Evolutionary conservation across 345 rosid genomes (phyloP).

Genomic region (Aethionema arabicum): DNA sequence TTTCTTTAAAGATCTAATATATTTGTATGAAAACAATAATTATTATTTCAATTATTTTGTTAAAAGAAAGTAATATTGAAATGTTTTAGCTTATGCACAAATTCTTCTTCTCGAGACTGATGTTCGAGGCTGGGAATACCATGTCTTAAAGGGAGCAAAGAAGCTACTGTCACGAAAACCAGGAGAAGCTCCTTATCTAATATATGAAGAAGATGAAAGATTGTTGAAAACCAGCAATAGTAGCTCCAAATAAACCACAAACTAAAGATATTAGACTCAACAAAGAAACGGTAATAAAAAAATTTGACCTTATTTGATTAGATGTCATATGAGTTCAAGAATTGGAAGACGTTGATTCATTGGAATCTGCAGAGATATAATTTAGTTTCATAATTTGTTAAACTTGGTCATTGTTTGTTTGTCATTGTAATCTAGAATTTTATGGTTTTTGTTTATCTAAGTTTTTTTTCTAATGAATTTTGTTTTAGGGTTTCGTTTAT

Average conservation of each 20-base stretch:
- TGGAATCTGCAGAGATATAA: slow-evolving; percentile 3
- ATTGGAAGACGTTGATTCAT: slow-evolving; percentile 4
- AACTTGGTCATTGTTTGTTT: slow-evolving; percentile 21
- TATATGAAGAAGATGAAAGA: slow-evolving; percentile 91
- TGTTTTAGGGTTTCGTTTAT: too few relatives aligned
- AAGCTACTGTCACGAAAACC: slow-evolving; percentile 72
- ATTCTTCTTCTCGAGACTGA: slow-evolving; percentile 81
- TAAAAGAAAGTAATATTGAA: too few relatives aligned
- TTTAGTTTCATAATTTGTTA: not conserved
- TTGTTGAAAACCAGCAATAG: slow-evolving; percentile 86
- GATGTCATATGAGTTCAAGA: slow-evolving; percentile 14
- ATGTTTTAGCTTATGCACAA: slow-evolving; percentile 48
- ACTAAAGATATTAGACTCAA: not conserved
- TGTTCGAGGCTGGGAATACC: slow-evolving; percentile 98
- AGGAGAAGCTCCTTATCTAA: slow-evolving; percentile 77
- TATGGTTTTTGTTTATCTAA: too few relatives aligned
- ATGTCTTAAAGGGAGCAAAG: slow-evolving; percentile 80
- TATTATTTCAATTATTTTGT: too few relatives aligned
- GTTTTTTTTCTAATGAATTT: too few relatives aligned
- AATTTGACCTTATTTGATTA: too few relatives aligned
- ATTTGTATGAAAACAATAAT: too few relatives aligned
- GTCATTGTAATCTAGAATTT: slow-evolving; percentile 10
- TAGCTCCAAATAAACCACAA: slow-evolving; percentile 62
- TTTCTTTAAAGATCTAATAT: too few relatives aligned
- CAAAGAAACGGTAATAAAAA: not conserved